Evolutionary conservation across 495 filamentous ascomycete species (phyloP), one percentile per base, ranked within the genome.

Genomic region (Terfezia boudieri): DNA sequence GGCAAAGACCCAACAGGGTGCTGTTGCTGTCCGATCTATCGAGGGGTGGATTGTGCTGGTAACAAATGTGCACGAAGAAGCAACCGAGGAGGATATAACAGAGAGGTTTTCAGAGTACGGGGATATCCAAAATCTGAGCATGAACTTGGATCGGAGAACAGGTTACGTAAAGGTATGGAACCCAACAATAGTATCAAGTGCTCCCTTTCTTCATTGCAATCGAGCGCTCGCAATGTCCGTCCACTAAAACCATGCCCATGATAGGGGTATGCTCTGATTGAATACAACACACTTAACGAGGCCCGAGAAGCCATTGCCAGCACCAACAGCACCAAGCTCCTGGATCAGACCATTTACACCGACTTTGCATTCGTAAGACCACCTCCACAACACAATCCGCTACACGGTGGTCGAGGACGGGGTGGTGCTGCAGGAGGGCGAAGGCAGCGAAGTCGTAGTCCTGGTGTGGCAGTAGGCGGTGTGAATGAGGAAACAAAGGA

Each of bases 41-140:
- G 92, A 99, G 67, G 92, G 92, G 59, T 99, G 92, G 92, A 96
- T 99, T 69, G 74, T 99, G 59, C 81, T 95, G 56, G 87, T 82
- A 57, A 94, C 88, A 17, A 95, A 96, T 67, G 86, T 96, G 43
- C 90, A 99, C 68, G 92, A 96, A 66, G 92, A 99, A 69, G 86
- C 92, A 16, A 85, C 80, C 62, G 92, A 99, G 71, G 92, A 99
- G 69, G 86, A 94, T 58, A 69, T 99, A 35, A 86, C 82, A 53
- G 92, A 99, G 65, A 74, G 84, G 60, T 99, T 99, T 69, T 86
- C 82, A 52, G 92, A 99, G 62, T 94, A 80, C 65, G 92, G 92
- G 57, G 86, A 94, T 69, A 94, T 99, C 65, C 92, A 94, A 78
- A 96, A 96, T 66, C 70, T 96, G 66, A 88, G 90, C 61, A 67